Evolutionary conservation across 2,329 filamentous ascomycete species (phyloP), one percentile per base, ranked within the genome.

Genomic region (Fusarium avenaceum): DNA sequence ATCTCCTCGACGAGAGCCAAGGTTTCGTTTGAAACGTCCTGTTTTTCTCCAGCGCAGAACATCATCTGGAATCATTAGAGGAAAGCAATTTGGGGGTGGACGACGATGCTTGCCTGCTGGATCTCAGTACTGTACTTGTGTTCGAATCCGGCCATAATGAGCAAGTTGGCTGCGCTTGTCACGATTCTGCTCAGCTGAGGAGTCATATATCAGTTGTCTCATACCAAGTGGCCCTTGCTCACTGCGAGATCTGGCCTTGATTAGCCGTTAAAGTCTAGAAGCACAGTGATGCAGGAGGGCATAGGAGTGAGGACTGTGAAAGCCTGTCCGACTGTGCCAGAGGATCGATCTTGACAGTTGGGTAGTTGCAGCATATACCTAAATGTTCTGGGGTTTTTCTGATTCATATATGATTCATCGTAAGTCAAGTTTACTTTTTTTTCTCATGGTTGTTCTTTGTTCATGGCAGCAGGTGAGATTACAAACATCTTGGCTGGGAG

Each of bases 1-100:
- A 98, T 97, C 72, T 96, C 92, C 78, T 99, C 96, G 67, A 99
- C 97, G 73, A 98, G 90, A 44, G 91, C 90, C 1, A 95, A 97
- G 0, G 95, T 97, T 76, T 98, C 95, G 19, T 90, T 82, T 1
- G 93, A 91, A 5, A 65, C 40, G 2, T 64, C 57, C 7, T 58
- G 51, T 6, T 54, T 63, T 42, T 71, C 68, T 1, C 68, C 68
- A 4, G 61, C 65, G 17, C 66, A 53, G 24, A 56, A 71, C 68
- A 71, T 69, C 68, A 71, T 71, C 68, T 71, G 11, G 7, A 19
- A 17, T 4, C 1, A 1, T 47, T 8, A 53, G 15, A 11, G 7
- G 13, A 10, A n/a, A 3, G 2, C 24, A 24, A 2, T 0, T 8
- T n/a, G 4, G 0, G 1, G 6, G 43, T 24, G 13, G 33, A 8